Percentiles rank a stretch among this genome's conserved stretches.
phyloP scores from a whole-genome alignment of 2,329 filamentous ascomycete species.

The Claviceps lovelessii region DNA sequence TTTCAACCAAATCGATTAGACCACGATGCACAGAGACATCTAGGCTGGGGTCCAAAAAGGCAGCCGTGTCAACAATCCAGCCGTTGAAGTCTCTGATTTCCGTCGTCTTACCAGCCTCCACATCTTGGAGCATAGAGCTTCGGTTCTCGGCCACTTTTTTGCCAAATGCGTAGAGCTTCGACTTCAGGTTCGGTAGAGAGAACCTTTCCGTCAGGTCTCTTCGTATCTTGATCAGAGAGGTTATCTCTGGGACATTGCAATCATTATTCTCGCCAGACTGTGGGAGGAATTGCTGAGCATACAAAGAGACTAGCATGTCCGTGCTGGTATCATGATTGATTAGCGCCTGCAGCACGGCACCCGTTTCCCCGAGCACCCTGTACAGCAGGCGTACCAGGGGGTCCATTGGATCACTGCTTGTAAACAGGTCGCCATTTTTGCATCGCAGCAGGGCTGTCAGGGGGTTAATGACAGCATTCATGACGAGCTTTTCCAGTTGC shows the following conservation, averaged over 20 bases:
- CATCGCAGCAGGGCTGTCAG: conserved; percentile 66
- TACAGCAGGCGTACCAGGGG: conserved; percentile 47
- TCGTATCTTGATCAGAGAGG: background rate
- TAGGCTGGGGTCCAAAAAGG: conserved; percentile 20
- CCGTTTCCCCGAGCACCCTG: conserved; percentile 59
- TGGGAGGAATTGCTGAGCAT: background rate
- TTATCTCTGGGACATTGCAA: background rate
- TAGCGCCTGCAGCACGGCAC: conserved; percentile 54
- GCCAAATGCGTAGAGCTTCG: conserved; percentile 33
- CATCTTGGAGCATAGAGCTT: conserved; percentile 50
- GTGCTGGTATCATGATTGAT: conserved; percentile 41
- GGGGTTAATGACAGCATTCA: conserved; percentile 72
- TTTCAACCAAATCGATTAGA: conserved; percentile 30
- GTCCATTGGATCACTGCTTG: conserved; percentile 13
- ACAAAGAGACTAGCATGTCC: conserved; percentile 19
- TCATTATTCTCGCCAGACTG: background rate
- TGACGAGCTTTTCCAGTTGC: conserved; percentile 77
- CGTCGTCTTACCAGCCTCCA: conserved; percentile 34
- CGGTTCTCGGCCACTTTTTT: conserved; percentile 37
- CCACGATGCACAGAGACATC: conserved; percentile 25
- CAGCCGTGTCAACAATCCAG: conserved; percentile 36
- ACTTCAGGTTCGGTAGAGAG: conserved; percentile 25
- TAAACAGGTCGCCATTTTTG: conserved; percentile 64
- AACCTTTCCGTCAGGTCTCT: conserved; percentile 19
- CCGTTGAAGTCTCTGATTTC: conserved; percentile 48